These are phyloP conservation scores for Amylostereum areolatum DNA, from an alignment of 1,284 basidiomycete species.

Conservation along the genomic window DNA sequence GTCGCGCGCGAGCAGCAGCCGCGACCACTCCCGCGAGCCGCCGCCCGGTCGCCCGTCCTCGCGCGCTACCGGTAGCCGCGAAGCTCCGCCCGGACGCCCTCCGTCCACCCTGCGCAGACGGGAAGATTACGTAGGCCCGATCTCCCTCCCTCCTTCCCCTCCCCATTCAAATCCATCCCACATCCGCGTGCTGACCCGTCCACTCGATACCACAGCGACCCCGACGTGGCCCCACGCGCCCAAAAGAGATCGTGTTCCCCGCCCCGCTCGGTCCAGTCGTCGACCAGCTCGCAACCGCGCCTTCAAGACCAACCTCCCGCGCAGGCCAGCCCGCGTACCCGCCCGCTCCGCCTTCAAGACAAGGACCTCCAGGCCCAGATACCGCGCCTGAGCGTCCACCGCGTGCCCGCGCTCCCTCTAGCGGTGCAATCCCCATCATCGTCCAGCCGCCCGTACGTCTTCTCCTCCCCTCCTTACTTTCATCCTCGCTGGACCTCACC, in stretches of 20 bases:
- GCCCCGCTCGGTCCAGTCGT: constrained; percentile 8
- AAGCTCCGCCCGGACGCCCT: background rate
- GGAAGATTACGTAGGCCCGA: constrained; percentile 1
- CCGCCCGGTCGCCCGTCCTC: background rate
- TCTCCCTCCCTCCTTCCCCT: no score
- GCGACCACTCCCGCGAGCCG: background rate
- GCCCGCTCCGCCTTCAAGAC: no score
- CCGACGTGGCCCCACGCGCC: constrained; percentile 6
- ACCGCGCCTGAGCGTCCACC: constrained; percentile 4
- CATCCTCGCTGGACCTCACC: background rate
- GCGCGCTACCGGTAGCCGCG: no score
- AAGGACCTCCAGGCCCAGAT: background rate
- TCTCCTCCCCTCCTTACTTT: background rate
- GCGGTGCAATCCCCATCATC: constrained; percentile 24
- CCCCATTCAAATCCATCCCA: no score
- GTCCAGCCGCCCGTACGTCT: constrained; percentile 28
- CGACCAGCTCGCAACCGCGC: constrained; percentile 3
- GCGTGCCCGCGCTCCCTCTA: constrained; percentile 24
- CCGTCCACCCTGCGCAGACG: constrained; percentile 1
- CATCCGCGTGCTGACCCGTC: background rate
- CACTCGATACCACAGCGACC: background rate
- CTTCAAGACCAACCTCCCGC: background rate
- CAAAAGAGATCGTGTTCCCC: constrained; percentile 9
- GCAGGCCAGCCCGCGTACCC: no score
- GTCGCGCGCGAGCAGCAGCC: no score